These are phyloP conservation scores for Macrocystidia cucumis DNA, from an alignment of 1,284 basidiomycete species.

Conservation along the genomic window DNA sequence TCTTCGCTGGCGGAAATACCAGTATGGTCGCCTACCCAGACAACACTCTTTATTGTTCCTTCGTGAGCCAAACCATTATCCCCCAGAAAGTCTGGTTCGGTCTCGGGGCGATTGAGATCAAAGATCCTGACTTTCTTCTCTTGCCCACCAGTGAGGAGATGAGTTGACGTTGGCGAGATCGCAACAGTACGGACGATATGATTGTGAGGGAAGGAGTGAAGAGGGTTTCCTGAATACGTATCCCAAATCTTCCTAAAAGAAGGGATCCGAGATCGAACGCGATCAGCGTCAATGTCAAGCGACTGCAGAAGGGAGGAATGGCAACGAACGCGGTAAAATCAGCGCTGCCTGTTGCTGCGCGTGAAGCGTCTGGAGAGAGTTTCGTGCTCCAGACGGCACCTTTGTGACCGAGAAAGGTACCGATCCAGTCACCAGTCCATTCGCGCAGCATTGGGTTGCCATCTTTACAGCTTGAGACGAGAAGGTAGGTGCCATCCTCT, in stretches of 20 bases:
- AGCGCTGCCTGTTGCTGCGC: slow-evolving; percentile 90
- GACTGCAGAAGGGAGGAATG: slow-evolving; percentile 4
- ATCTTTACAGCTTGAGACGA: slow-evolving; percentile 95
- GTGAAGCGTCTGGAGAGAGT: slow-evolving; percentile 79
- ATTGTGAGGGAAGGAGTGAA: slow-evolving; percentile 95
- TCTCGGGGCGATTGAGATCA: slow-evolving; percentile 79
- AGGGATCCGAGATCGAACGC: slow-evolving; percentile 8
- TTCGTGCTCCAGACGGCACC: slow-evolving; percentile 98
- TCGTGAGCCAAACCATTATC: slow-evolving; percentile 72
- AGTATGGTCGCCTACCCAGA: slow-evolving; percentile 86
- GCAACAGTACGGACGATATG: slow-evolving; percentile 97
- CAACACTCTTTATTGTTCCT: slow-evolving; percentile 85
- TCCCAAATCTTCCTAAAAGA: slow-evolving; percentile 90
- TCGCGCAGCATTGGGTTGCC: slow-evolving; percentile 94
- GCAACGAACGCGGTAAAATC: slow-evolving; percentile 91
- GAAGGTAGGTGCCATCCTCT: slow-evolving; percentile 77
- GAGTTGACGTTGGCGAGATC: slow-evolving; percentile 59
- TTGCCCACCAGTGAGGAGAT: slow-evolving; percentile 88
- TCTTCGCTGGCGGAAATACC: slow-evolving; percentile 92
- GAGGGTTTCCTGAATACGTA: slow-evolving; percentile 77
- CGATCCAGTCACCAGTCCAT: slow-evolving; percentile 98
- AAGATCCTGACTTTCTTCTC: slow-evolving; percentile 98
- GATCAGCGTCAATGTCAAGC: slow-evolving; percentile 6
- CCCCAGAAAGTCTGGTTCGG: slow-evolving; percentile 75
- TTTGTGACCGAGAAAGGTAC: slow-evolving; percentile 97